Evolutionary conservation across 139 green algal genomes (phyloP).

Genomic region (Penium margaritaceum): DNA sequence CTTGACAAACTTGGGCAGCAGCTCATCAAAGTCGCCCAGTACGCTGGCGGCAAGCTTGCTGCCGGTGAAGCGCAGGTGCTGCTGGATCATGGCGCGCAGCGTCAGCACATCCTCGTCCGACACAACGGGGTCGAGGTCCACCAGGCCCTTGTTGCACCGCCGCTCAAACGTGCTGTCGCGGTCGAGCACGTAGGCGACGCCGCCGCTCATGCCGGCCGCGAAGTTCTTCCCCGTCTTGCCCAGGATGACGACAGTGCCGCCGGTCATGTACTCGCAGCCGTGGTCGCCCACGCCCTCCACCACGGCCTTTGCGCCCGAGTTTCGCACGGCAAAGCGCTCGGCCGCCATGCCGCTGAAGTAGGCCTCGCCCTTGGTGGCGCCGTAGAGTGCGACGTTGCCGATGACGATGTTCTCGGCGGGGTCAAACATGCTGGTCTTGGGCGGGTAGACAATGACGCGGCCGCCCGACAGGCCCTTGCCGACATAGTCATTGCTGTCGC

Average conservation of each 20-base stretch:
- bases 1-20: conserved; percentile 47
- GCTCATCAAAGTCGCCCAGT: conserved; percentile 38
- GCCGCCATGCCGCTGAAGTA: conserved; percentile 85
- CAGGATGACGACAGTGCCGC: conserved; percentile 77
- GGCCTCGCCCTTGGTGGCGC: conserved; percentile 73
- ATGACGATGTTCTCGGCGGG: conserved; percentile 83
- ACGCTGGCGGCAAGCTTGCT: conserved; percentile 35
- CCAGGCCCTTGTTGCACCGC: conserved; percentile 59
- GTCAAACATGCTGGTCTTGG: conserved; percentile 57
- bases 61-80: conserved; percentile 73
- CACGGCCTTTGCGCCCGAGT: conserved; percentile 70
- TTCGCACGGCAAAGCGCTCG: conserved; percentile 60
- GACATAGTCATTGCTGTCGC: conserved; percentile 92
- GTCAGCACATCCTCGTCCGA: conserved; percentile 28
- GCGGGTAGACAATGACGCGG: conserved; percentile 44
- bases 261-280: conserved; percentile 94
- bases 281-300: conserved; percentile 90
- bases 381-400: conserved; percentile 90
- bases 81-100: conserved; percentile 67
- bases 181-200: conserved; percentile 84
- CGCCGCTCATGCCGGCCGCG: conserved; percentile 85
- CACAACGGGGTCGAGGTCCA: conserved; percentile 69
- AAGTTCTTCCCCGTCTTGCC: conserved; percentile 87
- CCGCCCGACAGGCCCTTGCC: conserved; percentile 70
- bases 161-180: conserved; percentile 55